Evolutionary conservation across 179 eudicot species (phyloP).

Genomic region (Corrigiola litoralis): DNA sequence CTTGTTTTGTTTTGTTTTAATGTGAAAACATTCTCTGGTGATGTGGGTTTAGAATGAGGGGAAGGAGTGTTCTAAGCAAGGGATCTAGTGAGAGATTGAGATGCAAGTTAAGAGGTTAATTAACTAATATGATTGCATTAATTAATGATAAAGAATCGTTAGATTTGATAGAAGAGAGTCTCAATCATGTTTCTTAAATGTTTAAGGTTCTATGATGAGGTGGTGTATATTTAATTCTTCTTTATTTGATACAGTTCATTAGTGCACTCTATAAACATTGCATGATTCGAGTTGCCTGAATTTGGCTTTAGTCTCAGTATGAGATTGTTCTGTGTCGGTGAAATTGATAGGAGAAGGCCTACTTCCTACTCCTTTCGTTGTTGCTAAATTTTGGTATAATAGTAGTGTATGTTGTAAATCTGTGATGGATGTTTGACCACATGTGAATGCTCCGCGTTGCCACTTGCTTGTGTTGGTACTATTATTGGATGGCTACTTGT

Average conservation of each 20-base stretch:
- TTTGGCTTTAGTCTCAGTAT: not conserved
- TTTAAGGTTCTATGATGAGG: constrained; percentile 8
- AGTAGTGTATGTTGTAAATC: too few species aligned
- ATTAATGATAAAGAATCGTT: not conserved
- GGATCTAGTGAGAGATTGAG: constrained; percentile 7
- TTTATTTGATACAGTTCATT: not conserved
- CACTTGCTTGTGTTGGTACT: not conserved
- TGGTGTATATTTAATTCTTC: not conserved
- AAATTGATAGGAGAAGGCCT: not conserved
- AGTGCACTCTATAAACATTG: not conserved
- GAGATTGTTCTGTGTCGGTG: not conserved
- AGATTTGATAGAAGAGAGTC: constrained; percentile 6
- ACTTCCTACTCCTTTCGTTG: too few species aligned
- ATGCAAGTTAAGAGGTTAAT: not conserved
- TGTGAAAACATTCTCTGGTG: constrained; percentile 16
- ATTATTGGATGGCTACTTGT: not conserved
- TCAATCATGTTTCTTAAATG: not conserved
- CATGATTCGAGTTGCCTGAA: not conserved
- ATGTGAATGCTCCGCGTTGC: not conserved
- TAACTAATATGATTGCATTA: not conserved
- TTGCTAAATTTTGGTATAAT: too few species aligned
- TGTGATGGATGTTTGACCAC: too few species aligned
- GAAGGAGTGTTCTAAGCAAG: not conserved
- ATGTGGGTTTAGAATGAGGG: not conserved
- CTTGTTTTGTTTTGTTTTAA: not conserved